These are phyloP conservation scores for Neoarthrinium moseri DNA, from an alignment of 2,329 filamentous ascomycete genomes.

Conservation along the genomic window DNA sequence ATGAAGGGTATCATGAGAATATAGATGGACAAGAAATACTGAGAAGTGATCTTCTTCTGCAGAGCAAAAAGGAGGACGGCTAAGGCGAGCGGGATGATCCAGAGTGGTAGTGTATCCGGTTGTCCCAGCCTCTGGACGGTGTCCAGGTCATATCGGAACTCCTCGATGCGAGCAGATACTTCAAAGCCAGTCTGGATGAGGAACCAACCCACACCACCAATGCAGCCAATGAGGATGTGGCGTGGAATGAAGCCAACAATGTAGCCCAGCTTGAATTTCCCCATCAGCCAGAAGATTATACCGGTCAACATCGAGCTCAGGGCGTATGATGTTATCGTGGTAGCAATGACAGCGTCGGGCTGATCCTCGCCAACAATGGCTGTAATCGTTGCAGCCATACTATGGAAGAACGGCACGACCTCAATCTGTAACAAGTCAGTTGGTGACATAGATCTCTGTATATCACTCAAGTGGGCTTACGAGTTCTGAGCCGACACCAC, in stretches of 20 bases:
- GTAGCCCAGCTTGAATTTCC: constrained; percentile 81
- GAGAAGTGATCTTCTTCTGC: constrained; percentile 74
- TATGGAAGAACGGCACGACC: constrained; percentile 98
- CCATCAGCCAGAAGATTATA: constrained; percentile 87
- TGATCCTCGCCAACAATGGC: constrained; percentile 74
- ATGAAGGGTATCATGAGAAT: constrained; percentile 76
- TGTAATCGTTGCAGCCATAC: constrained; percentile 91
- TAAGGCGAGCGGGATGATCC: constrained; percentile 76
- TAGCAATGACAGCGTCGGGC: constrained; percentile 84
- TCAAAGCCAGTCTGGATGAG: constrained; percentile 88
- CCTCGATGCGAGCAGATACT: constrained; percentile 85
- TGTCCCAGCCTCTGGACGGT: constrained; percentile 75
- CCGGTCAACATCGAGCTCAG: constrained; percentile 90
- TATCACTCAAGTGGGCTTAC: constrained; percentile 45
- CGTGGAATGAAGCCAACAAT: constrained; percentile 96
- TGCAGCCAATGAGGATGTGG: constrained; percentile 94
- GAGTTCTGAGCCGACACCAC: constrained; percentile 92
- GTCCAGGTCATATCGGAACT: constrained; percentile 75
- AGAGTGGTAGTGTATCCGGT: constrained; percentile 74
- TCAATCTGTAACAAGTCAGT: constrained; percentile 65
- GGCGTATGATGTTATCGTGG: constrained; percentile 88
- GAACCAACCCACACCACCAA: constrained; percentile 96
- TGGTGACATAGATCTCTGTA: no score
- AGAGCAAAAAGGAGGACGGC: constrained; percentile 74
- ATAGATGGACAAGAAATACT: constrained; percentile 82